phyloP scores from a whole-genome alignment of 371 early-diverging fungal genomes.

The Thermomucor indicae-seudaticae region DNA sequence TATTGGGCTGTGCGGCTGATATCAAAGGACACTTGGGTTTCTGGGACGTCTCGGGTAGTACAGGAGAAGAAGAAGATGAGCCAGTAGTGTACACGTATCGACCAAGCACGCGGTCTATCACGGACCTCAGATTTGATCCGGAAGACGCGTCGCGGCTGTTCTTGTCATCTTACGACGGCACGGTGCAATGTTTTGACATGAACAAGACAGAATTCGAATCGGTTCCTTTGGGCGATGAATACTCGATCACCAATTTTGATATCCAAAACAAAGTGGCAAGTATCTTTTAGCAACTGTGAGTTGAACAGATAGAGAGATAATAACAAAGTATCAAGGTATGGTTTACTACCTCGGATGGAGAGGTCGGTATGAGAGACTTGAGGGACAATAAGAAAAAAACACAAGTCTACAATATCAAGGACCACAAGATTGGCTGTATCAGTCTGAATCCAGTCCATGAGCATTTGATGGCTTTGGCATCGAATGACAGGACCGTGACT shows the following conservation, averaged over 20 bases:
- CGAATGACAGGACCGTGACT: constrained; percentile 62
- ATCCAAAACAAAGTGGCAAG: neutral
- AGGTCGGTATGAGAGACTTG: constrained; percentile 49
- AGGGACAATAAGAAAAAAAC: constrained; percentile 4
- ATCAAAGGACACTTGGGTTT: constrained; percentile 62
- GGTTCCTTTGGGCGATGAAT: constrained; percentile 28
- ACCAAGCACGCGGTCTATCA: constrained; percentile 55
- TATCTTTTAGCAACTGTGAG: neutral
- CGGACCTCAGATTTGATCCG: constrained; percentile 52
- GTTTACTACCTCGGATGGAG: constrained; percentile 63
- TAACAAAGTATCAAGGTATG: constrained; percentile 31
- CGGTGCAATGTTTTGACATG: constrained; percentile 59
- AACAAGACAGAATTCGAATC: constrained; percentile 47
- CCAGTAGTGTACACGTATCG: constrained; percentile 55
- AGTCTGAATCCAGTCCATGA: constrained; percentile 60
- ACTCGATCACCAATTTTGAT: constrained; percentile 42
- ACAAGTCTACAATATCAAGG: constrained; percentile 26
- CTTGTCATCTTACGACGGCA: constrained; percentile 66
- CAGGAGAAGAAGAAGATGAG: constrained; percentile 40
- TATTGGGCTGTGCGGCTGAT: constrained; percentile 61
- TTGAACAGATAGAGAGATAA: neutral
- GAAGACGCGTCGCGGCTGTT: constrained; percentile 45
- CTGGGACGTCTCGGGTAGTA: constrained; percentile 55
- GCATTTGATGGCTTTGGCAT: constrained; percentile 60
- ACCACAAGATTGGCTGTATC: constrained; percentile 69